A percentile compares a stretch with the other conserved stretches of the same genome.
Conservation (phyloP, 129 eudicot species). For the Daucus carota region DH1_v3.0 NC_030383.2:58902001-58902500, state of each 20-base stretch:
- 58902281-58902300: no score
- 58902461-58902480: background rate
- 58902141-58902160: no score
- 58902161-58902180: no score
- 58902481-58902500: background rate
- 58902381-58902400: background rate
- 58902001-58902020: background rate
- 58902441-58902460: background rate
- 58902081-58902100: background rate
- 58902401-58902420: background rate
- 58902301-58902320: no score
- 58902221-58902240: no score
- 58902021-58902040: conserved; percentile 1
- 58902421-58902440: background rate
- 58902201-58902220: no score
- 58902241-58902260: no score
- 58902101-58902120: no score
- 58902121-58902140: no score
- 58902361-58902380: no score
- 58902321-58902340: background rate
- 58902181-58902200: no score
- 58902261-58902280: no score
- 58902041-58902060: background rate
- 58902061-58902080: background rate
- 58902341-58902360: background rate